phyloP scores from a whole-genome alignment of 495 filamentous ascomycete genomes.

The Astrocystis sublimbata region DNA sequence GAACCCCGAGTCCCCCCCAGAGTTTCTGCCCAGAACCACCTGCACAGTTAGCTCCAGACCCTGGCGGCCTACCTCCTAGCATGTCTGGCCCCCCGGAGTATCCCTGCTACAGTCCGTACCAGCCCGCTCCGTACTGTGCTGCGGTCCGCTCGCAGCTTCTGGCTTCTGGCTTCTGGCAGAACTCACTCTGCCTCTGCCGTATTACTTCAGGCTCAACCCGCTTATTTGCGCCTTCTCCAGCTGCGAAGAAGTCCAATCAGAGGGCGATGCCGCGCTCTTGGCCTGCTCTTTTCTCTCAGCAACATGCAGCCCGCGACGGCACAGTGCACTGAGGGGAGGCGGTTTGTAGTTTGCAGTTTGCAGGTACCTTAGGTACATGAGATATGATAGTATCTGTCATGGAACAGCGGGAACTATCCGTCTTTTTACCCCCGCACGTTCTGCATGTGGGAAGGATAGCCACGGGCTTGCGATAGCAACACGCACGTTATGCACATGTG shows the following conservation, averaged over 20 bases:
- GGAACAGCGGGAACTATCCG: too few relatives aligned
- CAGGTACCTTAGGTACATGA: too few relatives aligned
- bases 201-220: conserved; percentile 5
- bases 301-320: not conserved
- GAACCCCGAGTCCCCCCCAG: conserved; percentile 3
- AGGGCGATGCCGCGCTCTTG: not conserved
- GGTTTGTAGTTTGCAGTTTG: too few relatives aligned
- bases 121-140: not conserved
- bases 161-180: too few relatives aligned
- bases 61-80: too few relatives aligned
- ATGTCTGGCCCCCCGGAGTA: not conserved
- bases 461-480: too few relatives aligned
- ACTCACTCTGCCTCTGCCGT: too few relatives aligned
- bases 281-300: not conserved
- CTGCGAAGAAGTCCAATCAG: conserved; percentile 1
- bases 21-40: not conserved
- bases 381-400: too few relatives aligned
- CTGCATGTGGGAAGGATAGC: too few relatives aligned
- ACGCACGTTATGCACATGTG: too few relatives aligned
- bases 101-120: not conserved
- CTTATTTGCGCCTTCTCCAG: conserved; percentile 9
- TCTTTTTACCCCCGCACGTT: too few relatives aligned
- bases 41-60: too few relatives aligned
- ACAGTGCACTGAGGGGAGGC: not conserved
- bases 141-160: not conserved